Base-by-base conservation (phyloP, 345 rosid genomes). In the Rhizophora apiculata region DNA sequence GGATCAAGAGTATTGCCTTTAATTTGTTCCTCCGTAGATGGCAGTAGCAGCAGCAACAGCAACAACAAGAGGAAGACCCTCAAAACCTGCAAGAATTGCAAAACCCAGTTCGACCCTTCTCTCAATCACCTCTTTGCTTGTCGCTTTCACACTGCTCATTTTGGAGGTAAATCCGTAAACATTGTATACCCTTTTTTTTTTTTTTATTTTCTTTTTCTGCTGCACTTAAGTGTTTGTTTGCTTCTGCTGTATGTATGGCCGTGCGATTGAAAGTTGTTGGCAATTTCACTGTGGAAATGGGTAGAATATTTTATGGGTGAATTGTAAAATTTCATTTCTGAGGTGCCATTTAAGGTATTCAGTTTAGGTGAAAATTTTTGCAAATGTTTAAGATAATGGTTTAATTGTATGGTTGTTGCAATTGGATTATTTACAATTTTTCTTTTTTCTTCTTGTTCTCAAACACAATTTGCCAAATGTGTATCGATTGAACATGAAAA, bases 51-150 rank as follows among this genome's bases (percentile, higher is more conserved):
- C 59, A 18, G 11, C 59, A 61, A 21, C 77, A 59, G 37, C 26
- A 9, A 3, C 60, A 18, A 18, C 39, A 53, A 29, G 75, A 62
- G 37, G 22, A 56, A 10, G 16, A 68, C 55, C 58, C 79, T 80
- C 46, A 83, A 83, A 79, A 93, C 98, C n/a, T 91, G 98, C 83
- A 88, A 84, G 87, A 86, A 82, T 52, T 93, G 97, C 91, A 94
- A 94, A 82, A 78, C 86, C 85, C 98, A 88, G 54, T 93, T 91
- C 83, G 90, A 93, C 73, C 92, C 90, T 77, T 78, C 80, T 62
- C 82, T 82, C 70, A 94, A 94, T 70, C 78, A 88, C 78, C 90
- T 93, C 62, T 84, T 76, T 2, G 91, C 96, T 67, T 94, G 98
- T 70, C 83, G 73, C 72, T 91, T 87, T 78, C 98, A 94, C 87